Conservation (phyloP, 306 rosid species). For the Leucaena leucocephala region DNA sequence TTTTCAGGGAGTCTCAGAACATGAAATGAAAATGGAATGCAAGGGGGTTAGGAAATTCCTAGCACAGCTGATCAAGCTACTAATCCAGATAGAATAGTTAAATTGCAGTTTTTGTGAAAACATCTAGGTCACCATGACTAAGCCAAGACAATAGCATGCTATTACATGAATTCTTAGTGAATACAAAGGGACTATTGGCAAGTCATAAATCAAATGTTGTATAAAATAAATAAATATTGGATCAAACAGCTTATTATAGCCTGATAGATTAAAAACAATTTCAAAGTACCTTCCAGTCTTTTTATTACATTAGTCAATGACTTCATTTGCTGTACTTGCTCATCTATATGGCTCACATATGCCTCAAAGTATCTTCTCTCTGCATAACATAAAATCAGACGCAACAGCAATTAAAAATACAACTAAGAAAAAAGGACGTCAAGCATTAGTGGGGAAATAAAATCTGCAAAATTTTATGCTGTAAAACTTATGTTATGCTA, state of each 20-base stretch:
- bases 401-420: slow-evolving; percentile 31
- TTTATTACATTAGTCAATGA: slow-evolving; percentile 73
- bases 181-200: slow-evolving; percentile 28
- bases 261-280: slow-evolving; percentile 33
- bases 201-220: slow-evolving; percentile 27
- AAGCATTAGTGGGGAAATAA: slow-evolving; percentile 7
- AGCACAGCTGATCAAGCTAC: slow-evolving; percentile 23
- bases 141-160: slow-evolving; percentile 15
- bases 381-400: slow-evolving; percentile 46
- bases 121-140: slow-evolving; percentile 26
- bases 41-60: slow-evolving; percentile 15
- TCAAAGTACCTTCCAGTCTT: slow-evolving; percentile 79
- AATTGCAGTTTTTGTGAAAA: slow-evolving; percentile 26
- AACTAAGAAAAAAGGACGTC: slow-evolving; percentile 22
- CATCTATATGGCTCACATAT: slow-evolving; percentile 60
- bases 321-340: slow-evolving; percentile 92
- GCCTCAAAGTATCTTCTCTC: slow-evolving; percentile 67
- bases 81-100: slow-evolving; percentile 25
- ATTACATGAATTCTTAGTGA: slow-evolving; percentile 3
- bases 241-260: slow-evolving; percentile 22
- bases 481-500: slow-evolving; percentile 29
- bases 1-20: slow-evolving; percentile 9
- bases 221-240: slow-evolving; percentile 26
- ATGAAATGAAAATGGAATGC: slow-evolving; percentile 11
- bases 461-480: slow-evolving; percentile 10